Conservation (phyloP, 2,329 filamentous ascomycete species). For the Apiospora rasikravindrae region DNA sequence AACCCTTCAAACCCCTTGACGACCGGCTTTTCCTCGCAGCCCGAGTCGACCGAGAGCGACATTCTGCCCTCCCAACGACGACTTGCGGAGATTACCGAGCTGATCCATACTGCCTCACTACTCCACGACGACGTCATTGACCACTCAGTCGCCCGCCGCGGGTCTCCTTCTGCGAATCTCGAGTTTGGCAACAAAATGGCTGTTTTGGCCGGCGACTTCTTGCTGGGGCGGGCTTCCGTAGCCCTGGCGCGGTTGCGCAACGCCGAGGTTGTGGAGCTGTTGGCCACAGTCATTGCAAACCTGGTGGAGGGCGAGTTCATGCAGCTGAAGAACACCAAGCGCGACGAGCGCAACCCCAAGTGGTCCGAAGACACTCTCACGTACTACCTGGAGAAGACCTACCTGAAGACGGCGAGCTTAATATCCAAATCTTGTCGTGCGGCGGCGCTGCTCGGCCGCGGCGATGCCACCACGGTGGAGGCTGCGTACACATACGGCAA, state of each 20-base stretch:
- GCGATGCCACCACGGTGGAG: conserved; percentile 80
- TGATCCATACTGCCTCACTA: conserved; percentile 95
- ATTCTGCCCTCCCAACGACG: conserved; percentile 93
- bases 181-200: conserved; percentile 99
- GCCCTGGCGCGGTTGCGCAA: conserved; percentile 89
- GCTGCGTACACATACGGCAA: conserved; percentile 91
- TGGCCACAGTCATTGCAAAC: conserved; percentile 97
- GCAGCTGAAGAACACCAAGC: conserved; percentile 96
- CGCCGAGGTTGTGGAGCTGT: conserved; percentile 90
- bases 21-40: conserved; percentile 50
- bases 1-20: conserved; percentile 72
- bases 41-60: conserved; percentile 59
- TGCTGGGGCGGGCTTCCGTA: conserved; percentile 90
- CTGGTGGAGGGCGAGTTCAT: conserved; percentile 99
- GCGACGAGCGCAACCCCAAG: conserved; percentile 80
- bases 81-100: conserved; percentile 93
- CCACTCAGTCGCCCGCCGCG: conserved; percentile 83
- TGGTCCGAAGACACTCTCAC: conserved; percentile 89
- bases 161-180: conserved; percentile 86
- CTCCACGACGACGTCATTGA: conserved; percentile 99
- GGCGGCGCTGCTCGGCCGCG: conserved; percentile 82
- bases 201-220: conserved; percentile 94
- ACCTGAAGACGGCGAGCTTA: conserved; percentile 92
- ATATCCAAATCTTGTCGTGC: conserved; percentile 97
- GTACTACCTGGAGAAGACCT: conserved; percentile 98